Evolutionary conservation across 2,329 filamentous ascomycete species (phyloP).

Genomic region (Bipolaris oryzae): DNA sequence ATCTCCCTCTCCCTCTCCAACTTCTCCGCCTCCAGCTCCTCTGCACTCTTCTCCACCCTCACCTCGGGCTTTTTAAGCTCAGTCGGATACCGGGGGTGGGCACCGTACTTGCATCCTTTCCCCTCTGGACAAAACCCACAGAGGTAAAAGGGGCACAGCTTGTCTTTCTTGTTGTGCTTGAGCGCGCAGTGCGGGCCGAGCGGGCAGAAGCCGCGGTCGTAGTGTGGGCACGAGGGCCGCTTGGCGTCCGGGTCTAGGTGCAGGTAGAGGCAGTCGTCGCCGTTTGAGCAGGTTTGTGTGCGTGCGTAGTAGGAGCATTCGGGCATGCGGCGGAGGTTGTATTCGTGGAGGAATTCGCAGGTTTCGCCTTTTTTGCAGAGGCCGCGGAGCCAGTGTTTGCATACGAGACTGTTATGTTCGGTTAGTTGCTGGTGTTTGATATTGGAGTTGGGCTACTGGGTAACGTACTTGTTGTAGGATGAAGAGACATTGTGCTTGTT

Average conservation of each 20-base stretch:
- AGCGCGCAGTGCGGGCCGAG: slow-evolving; percentile 86
- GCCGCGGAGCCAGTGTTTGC: slow-evolving; percentile 97
- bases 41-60: slow-evolving; percentile 72
- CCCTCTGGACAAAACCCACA: slow-evolving; percentile 95
- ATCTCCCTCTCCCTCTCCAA: slow-evolving; percentile 56
- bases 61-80: slow-evolving; percentile 67
- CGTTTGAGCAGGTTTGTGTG: slow-evolving; percentile 94
- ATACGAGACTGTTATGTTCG: slow-evolving; percentile 69
- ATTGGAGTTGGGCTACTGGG: not conserved
- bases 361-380: slow-evolving; percentile 96
- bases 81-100: slow-evolving; percentile 81
- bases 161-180: slow-evolving; percentile 78
- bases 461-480: slow-evolving; percentile 67
- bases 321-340: slow-evolving; percentile 97
- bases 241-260: slow-evolving; percentile 85
- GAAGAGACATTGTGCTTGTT: slow-evolving; percentile 73
- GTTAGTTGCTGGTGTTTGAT: slow-evolving; percentile 11
- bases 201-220: slow-evolving; percentile 93
- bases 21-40: slow-evolving; percentile 68
- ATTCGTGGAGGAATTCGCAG: slow-evolving; percentile 98
- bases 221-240: slow-evolving; percentile 69
- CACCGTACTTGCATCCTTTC: slow-evolving; percentile 74
- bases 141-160: slow-evolving; percentile 82
- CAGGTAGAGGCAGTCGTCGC: slow-evolving; percentile 93
- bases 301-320: slow-evolving; percentile 96